Conservation (phyloP, 768 basidiomycete species). For the Macrocybe gigantea region DNA sequence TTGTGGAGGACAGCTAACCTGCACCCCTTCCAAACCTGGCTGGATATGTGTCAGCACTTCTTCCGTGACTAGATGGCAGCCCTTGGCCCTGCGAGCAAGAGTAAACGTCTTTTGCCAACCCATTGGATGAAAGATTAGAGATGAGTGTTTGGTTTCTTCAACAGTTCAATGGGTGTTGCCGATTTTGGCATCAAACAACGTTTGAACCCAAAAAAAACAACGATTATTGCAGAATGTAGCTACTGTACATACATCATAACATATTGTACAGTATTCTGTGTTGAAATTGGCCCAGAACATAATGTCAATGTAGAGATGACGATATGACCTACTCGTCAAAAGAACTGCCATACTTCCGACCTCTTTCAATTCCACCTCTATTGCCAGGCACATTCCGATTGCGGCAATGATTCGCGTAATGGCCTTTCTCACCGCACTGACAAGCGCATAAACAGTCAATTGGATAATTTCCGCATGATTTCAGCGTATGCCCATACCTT, state of each 20-base stretch:
- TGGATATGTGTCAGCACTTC: slow-evolving; percentile 64
- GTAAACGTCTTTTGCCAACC: slow-evolving; percentile 88
- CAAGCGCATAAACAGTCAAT: slow-evolving; percentile 6
- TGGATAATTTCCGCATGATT: background rate
- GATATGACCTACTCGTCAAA: no score
- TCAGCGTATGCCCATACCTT: slow-evolving; percentile 44
- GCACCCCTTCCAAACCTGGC: slow-evolving; percentile 60
- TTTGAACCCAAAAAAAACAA: no score
- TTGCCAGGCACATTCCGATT: slow-evolving; percentile 90
- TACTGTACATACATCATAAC: no score
- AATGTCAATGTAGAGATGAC: no score
- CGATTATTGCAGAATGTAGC: no score
- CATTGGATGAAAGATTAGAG: slow-evolving; percentile 37
- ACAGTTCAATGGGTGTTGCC: no score
- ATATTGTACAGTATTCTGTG: no score
- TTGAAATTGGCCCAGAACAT: no score
- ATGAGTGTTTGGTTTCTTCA: background rate
- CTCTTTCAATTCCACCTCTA: slow-evolving; percentile 71
- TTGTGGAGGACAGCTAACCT: slow-evolving; percentile 32
- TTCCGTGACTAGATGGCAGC: slow-evolving; percentile 82
- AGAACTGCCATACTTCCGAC: slow-evolving; percentile 30
- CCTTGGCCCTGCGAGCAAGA: slow-evolving; percentile 46
- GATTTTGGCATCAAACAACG: no score
- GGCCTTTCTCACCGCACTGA: slow-evolving; percentile 88
- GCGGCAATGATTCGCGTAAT: slow-evolving; percentile 92